Percentiles rank a stretch among this genome's conserved stretches.
These are phyloP conservation scores for Paramyrothecium sp. DNA, from an alignment of 2,329 filamentous ascomycete genomes.

Conservation along the genomic window DNA sequence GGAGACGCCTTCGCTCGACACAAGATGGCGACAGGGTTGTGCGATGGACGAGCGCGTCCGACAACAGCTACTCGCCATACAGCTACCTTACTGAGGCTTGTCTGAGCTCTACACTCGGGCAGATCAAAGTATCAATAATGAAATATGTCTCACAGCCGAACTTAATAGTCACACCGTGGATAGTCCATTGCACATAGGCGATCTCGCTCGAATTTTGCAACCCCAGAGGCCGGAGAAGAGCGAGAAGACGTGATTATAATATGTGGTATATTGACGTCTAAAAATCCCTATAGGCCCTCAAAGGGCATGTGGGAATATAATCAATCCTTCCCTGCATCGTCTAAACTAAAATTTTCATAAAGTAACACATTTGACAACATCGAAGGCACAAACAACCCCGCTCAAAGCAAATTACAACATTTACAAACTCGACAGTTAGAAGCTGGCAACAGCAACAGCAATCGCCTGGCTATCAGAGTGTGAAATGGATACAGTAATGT, in stretches of 20 bases:
- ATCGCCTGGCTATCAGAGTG: slow-evolving; percentile 94
- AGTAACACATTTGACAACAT: neutral
- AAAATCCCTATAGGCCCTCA: neutral
- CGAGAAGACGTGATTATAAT: neutral
- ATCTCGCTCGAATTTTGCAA: too few species aligned
- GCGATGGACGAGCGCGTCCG: too few species aligned
- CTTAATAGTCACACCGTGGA: too few species aligned
- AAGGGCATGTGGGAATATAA: too few species aligned
- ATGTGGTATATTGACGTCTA: neutral
- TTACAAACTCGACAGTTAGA: slow-evolving; percentile 45
- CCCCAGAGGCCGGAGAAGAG: too few species aligned
- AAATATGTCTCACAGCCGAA: too few species aligned
- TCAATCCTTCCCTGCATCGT: neutral
- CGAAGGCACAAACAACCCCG: slow-evolving; percentile 5
- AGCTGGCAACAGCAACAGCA: slow-evolving; percentile 83
- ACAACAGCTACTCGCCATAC: too few species aligned
- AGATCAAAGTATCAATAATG: too few species aligned
- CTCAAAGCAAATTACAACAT: slow-evolving; percentile 6
- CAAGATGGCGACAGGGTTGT: too few species aligned
- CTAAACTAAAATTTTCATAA: neutral
- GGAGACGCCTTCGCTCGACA: neutral
- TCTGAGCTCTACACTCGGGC: too few species aligned
- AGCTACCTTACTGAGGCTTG: too few species aligned
- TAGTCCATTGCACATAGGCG: too few species aligned
- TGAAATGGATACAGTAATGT: slow-evolving; percentile 89